Evolutionary conservation across 2,329 filamentous ascomycete genomes (phyloP).

Genomic region (Claviceps digitariae): DNA sequence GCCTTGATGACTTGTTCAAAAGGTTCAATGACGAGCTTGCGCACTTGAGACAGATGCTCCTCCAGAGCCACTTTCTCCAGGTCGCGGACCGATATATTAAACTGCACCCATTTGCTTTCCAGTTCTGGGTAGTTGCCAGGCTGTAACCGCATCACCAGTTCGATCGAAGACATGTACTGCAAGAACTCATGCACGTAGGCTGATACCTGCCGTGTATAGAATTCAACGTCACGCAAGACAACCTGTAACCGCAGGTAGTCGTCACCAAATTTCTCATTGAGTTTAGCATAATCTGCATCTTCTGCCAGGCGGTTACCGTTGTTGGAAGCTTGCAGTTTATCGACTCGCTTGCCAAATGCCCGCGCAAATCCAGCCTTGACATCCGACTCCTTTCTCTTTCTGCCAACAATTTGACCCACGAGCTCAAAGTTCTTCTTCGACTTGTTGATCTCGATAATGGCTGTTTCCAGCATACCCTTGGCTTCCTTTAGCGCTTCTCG

Average conservation of each 20-base stretch:
- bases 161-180: constrained; percentile 67
- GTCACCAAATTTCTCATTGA: constrained; percentile 78
- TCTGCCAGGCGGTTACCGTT: constrained; percentile 47
- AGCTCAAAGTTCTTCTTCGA: constrained; percentile 90
- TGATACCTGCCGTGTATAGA: constrained; percentile 70
- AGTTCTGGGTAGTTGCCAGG: constrained; percentile 68
- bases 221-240: constrained; percentile 85
- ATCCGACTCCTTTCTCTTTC: constrained; percentile 81
- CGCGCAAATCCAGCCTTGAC: constrained; percentile 74
- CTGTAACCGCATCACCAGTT: constrained; percentile 61
- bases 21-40: constrained; percentile 73
- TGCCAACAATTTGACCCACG: constrained; percentile 74
- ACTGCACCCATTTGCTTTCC: constrained; percentile 88
- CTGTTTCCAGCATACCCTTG: constrained; percentile 42
- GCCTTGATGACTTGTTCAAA: constrained; percentile 66
- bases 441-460: constrained; percentile 81
- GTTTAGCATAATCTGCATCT: constrained; percentile 66
- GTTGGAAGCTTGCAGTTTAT: constrained; percentile 60
- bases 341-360: constrained; percentile 76
- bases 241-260: constrained; percentile 89
- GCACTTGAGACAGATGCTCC: constrained; percentile 61
- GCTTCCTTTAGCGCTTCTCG: constrained; percentile 45
- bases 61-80: constrained; percentile 71
- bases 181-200: constrained; percentile 72
- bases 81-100: constrained; percentile 77